Base-by-base conservation (phyloP, 1,284 basidiomycete genomes). In the Ceratobasidium sp. region DNA sequence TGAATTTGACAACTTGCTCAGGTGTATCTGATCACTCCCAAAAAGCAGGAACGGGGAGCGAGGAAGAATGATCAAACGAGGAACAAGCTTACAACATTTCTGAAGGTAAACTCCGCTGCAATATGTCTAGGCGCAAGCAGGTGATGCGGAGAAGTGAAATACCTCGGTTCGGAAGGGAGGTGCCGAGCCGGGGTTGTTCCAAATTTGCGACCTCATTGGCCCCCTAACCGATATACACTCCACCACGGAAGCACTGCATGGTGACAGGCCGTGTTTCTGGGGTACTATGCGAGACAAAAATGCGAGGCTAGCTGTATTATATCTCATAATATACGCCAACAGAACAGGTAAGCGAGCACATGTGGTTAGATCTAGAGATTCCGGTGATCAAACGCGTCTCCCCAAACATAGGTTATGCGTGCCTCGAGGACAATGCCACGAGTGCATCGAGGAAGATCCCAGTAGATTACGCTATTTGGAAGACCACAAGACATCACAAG, bases 371-470 rank as follows among this genome's bases (percentile, higher is more conserved):
- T 12, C 21, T 21, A 57, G 53, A 34, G 16, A 6, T 18, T 26
- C 53, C 65, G 65, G 65, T 26, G 28, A 70, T 70, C 53, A 70
- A 70, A 70, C 23, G 14, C 39, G 26, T 39, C 39, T 46, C 48
- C 12, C 41, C 39, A 30, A 50, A 21, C 39, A 32, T 21, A 57
- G 43, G 2, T 30, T 9, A 18, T 34, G 41, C 23, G 28, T 58
- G 39, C 14, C 53, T 34, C 43, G 18, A 55, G 26, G 26, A 6
- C 39, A 58, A 18, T 41, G 28, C 36, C 36, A 14, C 18, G 26
- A 41, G 52, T 8, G 64, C 3, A 50, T 50, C 4, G 55, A 67
- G 62, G 39, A 26, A 34, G 16, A 26, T 59, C 21, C 32, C 14
- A 36, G n/a, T 10, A 34, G 36, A 5, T 41, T 59, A 5, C 18